Evolutionary conservation across 495 filamentous ascomycete species (phyloP), one percentile per base, ranked within the genome.

Genomic region (Wilcoxina mikolae): DNA sequence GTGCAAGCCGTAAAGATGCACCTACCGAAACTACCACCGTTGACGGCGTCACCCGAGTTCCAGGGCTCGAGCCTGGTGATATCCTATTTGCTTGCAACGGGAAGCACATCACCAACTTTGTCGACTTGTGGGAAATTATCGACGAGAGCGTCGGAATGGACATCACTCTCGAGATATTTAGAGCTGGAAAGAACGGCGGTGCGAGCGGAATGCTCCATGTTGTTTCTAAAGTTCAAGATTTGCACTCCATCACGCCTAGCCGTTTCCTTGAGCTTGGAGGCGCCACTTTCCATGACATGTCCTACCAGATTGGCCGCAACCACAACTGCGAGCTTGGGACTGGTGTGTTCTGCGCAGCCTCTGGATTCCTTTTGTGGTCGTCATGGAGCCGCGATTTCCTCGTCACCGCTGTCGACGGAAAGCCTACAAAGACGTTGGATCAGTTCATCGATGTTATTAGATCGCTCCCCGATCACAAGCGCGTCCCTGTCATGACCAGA

Each of bases 351-450:
- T 66, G 64, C 25, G 64, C 61, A 44, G 62, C 64, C 23, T 66
- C 64, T 42, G 64, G 64, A 5, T 66, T 66, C 39, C 56, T 66
- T 35, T 20, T 63, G n/a, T 66, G 64, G 64, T 66, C 63, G 33
- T 60, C 59, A 17, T 66, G 64, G 64, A 62, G 57, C 9, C 54
- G 64, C 22, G 64, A 66, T 57, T 66, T 66, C 57, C 55, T 66
- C 20, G 58, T 66, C 41, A 66, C 64, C 12, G 50, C 58, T 33
- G 56, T 66, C 39, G 64, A 58, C 49, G 64, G 64, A 46, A 66
- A 58, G 33, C 63, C 63, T 27, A 66, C 64, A 17, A 59, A 57
- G 41, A 63, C 52, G n/a, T 53, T 66, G 24, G 60, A 66, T 51
- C 58, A 66, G 28, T 66, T 66, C 17, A 63, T 66, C 20, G 56